Base-by-base conservation (phyloP, 192 early-diverging fungal genomes). In the Linnemannia zychae region DNA sequence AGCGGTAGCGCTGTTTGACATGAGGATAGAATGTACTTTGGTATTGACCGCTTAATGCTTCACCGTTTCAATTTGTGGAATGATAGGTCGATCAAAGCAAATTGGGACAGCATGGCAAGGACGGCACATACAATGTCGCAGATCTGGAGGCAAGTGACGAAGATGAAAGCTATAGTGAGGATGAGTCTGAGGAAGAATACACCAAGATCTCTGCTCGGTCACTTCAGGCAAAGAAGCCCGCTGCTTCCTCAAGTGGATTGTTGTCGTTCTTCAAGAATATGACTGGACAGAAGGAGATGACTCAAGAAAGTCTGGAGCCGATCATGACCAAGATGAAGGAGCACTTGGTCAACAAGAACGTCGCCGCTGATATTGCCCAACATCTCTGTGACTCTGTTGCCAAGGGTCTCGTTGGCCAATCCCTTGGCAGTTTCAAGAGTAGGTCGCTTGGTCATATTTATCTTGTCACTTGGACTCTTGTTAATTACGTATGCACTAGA, bases 301-400 rank as follows among this genome's bases (percentile, higher is more conserved):
- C 92, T 20, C 89, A 89, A 17, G 92, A 94, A 34, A 90, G 91
- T 44, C 88, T 99, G 63, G 93, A 92, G 5, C 95, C 95, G n/a
- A 92, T 94, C 9, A 91, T 99, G 90, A 88, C 90, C 40, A 96
- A 93, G 78, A 97, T 99, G 95, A 95, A 95, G 77, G 95, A 97
- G 77, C 97, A 98, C 82, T 81, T 99, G 74, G 92, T 98, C 60
- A 92, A 92, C 82, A 97, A 98, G 88, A 99, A 99, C 81, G 98
- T 99, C 2, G 98, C 98, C 0, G 91, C 94, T 1, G 95, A 98
- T 78, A 96, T 97, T 67, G 93, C 97, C 9, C 88, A 93, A 47
- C 93, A 97, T 77, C 90, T 99, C 11, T 97, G 96, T 81, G 92
- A 94, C 63, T 94, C 96, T 38, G 96, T 98, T 28, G 80, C 88